These are phyloP conservation scores for Penstemon barbatus DNA, from an alignment of 257 asterid species.

Conservation along the genomic window DNA sequence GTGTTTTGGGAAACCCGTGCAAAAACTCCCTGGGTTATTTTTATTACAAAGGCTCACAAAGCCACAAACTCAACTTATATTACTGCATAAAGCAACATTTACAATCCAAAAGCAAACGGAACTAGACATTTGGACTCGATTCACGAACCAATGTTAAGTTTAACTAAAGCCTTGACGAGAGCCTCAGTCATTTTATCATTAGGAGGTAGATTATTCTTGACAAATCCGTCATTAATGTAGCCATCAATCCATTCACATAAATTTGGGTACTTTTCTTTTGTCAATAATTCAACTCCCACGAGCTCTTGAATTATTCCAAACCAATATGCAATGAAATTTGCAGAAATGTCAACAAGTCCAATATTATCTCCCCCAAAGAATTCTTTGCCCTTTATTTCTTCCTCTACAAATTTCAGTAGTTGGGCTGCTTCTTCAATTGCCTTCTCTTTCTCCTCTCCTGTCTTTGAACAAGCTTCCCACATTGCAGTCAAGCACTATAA, in stretches of 20 bases:
- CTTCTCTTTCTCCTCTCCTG: constrained; percentile 36
- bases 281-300: constrained; percentile 30
- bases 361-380: constrained; percentile 46
- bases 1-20: too few relatives aligned
- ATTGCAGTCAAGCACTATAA: constrained; percentile 30
- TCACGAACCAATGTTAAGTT: background rate
- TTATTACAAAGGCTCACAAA: too few relatives aligned
- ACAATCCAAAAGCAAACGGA: too few relatives aligned
- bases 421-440: constrained; percentile 40
- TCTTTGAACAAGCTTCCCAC: constrained; percentile 25
- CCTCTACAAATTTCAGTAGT: constrained; percentile 30
- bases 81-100: too few relatives aligned
- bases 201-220: constrained; percentile 8
- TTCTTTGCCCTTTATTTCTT: constrained; percentile 40
- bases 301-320: constrained; percentile 26
- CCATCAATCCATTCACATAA: constrained; percentile 1
- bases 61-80: too few relatives aligned
- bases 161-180: background rate
- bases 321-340: constrained; percentile 36
- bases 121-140: background rate
- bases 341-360: constrained; percentile 39
- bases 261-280: constrained; percentile 24
- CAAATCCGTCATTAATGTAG: background rate
- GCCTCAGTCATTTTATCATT: constrained; percentile 2
- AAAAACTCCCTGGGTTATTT: too few relatives aligned